A percentile compares a stretch with the other conserved stretches of the same genome.
Evolutionary conservation across 345 rosid genomes (phyloP).

Genomic region (Pistacia atlantica): DNA sequence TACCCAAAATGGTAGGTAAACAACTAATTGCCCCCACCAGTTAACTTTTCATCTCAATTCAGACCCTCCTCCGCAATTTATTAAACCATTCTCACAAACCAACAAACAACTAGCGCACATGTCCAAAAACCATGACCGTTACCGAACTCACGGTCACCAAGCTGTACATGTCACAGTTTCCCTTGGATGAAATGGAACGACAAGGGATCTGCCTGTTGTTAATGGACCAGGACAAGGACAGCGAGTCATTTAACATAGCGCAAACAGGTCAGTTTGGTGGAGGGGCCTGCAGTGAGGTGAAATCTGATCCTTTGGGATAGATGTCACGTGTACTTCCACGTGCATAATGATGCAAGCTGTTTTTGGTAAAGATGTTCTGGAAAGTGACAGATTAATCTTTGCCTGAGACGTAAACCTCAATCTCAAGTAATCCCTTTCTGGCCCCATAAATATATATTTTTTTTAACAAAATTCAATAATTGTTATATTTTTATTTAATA

Average conservation of each 20-base stretch:
- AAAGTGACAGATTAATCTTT: neutral
- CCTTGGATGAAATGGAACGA: neutral
- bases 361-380: neutral
- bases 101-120: neutral
- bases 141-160: neutral
- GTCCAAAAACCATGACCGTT: neutral
- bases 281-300: neutral
- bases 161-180: neutral
- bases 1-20: slow-evolving; percentile 18
- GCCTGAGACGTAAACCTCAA: slow-evolving; percentile 17
- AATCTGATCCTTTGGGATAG: neutral
- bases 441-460: neutral
- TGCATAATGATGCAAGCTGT: neutral
- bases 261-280: neutral
- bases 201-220: no score
- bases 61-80: neutral
- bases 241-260: neutral
- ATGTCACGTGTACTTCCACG: slow-evolving; percentile 15
- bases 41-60: neutral
- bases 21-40: slow-evolving; percentile 4
- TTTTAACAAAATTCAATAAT: neutral
- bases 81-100: neutral
- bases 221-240: neutral
- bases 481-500: neutral
- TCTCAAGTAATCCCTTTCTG: slow-evolving; percentile 11